Evolutionary conservation across 108 stramenopile species (phyloP), one percentile per base, ranked within the genome.

Genomic region (Pseudonitzschia multiseries): DNA sequence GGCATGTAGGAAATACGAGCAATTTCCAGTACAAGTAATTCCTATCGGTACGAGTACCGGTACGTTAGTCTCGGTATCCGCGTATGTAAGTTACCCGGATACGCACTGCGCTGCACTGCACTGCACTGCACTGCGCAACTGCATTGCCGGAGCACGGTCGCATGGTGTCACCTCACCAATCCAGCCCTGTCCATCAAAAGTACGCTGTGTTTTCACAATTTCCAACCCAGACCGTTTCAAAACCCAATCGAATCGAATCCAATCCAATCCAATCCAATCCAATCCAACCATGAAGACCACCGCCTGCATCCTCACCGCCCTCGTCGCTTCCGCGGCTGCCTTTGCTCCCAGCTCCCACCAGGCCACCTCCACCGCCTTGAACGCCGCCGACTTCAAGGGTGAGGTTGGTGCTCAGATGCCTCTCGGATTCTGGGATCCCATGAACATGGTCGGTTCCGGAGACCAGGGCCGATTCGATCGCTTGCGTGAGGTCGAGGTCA

Each of bases 401-500:
- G 89, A 86, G 77, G 86, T 91, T 65, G 95, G 95, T 46, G 28
- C 51, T 31, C 40, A 50, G 42, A 24, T 26, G 29, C 50, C 65
- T 56, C 76, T 92, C 18, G 69, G 69, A 17, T 28, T 71, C 53
- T 82, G 57, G 50, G 81, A 82, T 57, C 81, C 81, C 17, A 72
- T 82, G 53, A 61, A 59, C 28, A 57, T 84, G 26, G 60, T 72
- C 27, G 72, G 61, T 8, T 77, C 81, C 41, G 79, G 79, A 33
- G 79, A 79, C 59, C 77, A 83, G 64, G 85, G 59, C 41, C 82
- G 78, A 59, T 82, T 89, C 48, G 83, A 76, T 27, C 77, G 60
- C 51, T 71, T 86, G 18, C 78, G 88, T 31, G 82, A 84, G n/a
- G 69, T 72, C 9, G 89, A 90, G 71, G 82, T 87, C 84, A 90